These are phyloP conservation scores for Starmerella sirachaensis DNA, from an alignment of 805 yeast genomes.

Conservation along the genomic window DNA sequence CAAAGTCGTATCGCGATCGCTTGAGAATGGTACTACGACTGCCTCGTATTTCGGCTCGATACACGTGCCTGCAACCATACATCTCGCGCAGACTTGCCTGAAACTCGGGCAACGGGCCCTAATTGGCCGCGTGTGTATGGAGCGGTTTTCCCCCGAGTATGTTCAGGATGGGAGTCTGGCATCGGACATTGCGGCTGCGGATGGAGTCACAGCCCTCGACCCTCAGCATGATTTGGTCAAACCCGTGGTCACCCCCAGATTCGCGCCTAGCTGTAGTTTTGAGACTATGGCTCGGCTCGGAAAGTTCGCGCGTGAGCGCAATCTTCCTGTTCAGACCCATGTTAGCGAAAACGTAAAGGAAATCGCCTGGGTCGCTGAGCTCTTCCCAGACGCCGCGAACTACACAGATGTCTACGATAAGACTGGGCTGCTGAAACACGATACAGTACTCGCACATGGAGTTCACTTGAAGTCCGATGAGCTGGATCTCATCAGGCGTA, in stretches of 20 bases:
- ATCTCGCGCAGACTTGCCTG: constrained; percentile 62
- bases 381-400: constrained; percentile 57
- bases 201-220: constrained; percentile 43
- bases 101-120: constrained; percentile 71
- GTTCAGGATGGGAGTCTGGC: constrained; percentile 45
- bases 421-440: constrained; percentile 44
- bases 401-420: constrained; percentile 71
- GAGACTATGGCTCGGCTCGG: constrained; percentile 56
- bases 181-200: constrained; percentile 45
- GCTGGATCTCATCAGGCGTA: constrained; percentile 40
- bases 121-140: constrained; percentile 92
- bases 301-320: constrained; percentile 33
- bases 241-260: constrained; percentile 84
- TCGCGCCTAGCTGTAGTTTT: constrained; percentile 77
- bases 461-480: constrained; percentile 63
- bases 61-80: constrained; percentile 60
- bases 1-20: constrained; percentile 55
- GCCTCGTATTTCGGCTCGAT: constrained; percentile 88
- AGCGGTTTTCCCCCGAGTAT: constrained; percentile 57
- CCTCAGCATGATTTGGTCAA: constrained; percentile 42
- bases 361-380: constrained; percentile 53
- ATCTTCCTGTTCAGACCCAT: constrained; percentile 77
- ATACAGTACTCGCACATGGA: constrained; percentile 82
- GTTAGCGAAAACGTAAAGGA: constrained; percentile 72
- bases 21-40: constrained; percentile 76